Conservation (phyloP, 306 rosid species). For the Prunus kanzakura region DNA sequence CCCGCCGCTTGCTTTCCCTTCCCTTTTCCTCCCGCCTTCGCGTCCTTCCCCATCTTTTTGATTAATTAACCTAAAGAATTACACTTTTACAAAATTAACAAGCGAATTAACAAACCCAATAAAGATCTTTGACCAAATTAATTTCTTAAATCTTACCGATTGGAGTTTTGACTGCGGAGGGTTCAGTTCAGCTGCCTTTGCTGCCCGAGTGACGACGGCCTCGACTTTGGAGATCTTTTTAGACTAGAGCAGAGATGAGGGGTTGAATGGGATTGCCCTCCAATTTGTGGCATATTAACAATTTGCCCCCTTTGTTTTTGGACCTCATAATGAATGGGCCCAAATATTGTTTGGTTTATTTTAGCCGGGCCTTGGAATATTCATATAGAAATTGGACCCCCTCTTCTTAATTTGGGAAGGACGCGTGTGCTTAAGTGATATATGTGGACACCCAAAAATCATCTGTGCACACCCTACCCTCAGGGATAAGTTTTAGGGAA, state of each 20-base stretch:
- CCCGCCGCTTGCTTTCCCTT: slow-evolving; percentile 78
- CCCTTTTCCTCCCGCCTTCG: slow-evolving; percentile 69
- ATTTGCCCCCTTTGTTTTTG: background rate
- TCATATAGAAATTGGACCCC: background rate
- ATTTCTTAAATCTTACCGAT: slow-evolving; percentile 1
- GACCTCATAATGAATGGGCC: background rate
- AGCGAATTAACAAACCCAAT: background rate
- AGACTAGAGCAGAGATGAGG: background rate
- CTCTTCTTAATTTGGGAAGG: no score
- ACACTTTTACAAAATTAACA: background rate
- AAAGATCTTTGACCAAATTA: background rate
- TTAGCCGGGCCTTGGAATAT: background rate
- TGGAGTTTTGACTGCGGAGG: background rate
- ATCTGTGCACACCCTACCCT: no score
- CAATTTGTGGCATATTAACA: background rate
- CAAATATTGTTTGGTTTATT: background rate
- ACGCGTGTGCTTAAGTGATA: no score
- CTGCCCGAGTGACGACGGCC: background rate
- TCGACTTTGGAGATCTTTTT: background rate
- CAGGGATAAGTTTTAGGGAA: no score
- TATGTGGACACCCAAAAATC: no score
- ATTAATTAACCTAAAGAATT: slow-evolving; percentile 6
- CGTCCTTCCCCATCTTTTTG: slow-evolving; percentile 76
- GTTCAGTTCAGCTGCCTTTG: background rate
- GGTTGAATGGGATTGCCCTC: background rate